Conservation (phyloP, 129 eudicot genomes). For the Flaveria linearis region DNA sequence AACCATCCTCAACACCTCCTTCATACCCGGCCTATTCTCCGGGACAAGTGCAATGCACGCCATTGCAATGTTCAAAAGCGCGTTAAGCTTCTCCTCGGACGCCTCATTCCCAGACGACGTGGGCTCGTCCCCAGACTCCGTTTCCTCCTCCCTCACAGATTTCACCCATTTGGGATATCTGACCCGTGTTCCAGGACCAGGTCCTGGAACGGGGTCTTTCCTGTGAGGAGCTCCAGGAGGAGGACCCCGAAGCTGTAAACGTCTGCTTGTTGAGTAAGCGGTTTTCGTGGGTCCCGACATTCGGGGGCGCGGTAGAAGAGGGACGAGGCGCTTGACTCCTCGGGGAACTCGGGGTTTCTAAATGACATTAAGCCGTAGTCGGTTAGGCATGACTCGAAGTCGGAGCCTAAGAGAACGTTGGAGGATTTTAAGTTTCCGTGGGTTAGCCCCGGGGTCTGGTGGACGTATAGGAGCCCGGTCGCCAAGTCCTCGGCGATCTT, state of each 20-base stretch:
- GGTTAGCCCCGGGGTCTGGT: slow-evolving; percentile 76
- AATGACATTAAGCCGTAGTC: slow-evolving; percentile 74
- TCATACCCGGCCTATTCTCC: slow-evolving; percentile 70
- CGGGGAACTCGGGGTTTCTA: slow-evolving; percentile 63
- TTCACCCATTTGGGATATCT: slow-evolving; percentile 84
- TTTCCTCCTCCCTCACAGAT: slow-evolving; percentile 83
- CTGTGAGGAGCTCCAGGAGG: slow-evolving; percentile 84
- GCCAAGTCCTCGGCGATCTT: slow-evolving; percentile 98
- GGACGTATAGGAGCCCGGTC: slow-evolving; percentile 78
- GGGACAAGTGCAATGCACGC: slow-evolving; percentile 65
- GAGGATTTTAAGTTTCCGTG: slow-evolving; percentile 95
- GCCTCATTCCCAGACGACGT: slow-evolving; percentile 68
- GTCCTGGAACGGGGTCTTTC: slow-evolving; percentile 89
- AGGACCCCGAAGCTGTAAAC: slow-evolving; percentile 92
- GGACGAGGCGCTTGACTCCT: slow-evolving; percentile 79
- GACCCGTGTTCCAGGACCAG: slow-evolving; percentile 87
- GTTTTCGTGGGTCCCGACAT: slow-evolving; percentile 57
- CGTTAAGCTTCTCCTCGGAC: slow-evolving; percentile 77
- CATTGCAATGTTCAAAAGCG: slow-evolving; percentile 81
- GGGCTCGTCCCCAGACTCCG: slow-evolving; percentile 71
- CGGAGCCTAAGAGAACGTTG: slow-evolving; percentile 83
- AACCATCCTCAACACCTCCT: slow-evolving; percentile 88
- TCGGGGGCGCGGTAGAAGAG: slow-evolving; percentile 93
- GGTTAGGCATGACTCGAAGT: slow-evolving; percentile 93
- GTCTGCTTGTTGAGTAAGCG: slow-evolving; percentile 73